Evolutionary conservation across 139 green algal genomes (phyloP), one percentile per base, ranked within the genome.

Genomic region (Tetraselmis chui): DNA sequence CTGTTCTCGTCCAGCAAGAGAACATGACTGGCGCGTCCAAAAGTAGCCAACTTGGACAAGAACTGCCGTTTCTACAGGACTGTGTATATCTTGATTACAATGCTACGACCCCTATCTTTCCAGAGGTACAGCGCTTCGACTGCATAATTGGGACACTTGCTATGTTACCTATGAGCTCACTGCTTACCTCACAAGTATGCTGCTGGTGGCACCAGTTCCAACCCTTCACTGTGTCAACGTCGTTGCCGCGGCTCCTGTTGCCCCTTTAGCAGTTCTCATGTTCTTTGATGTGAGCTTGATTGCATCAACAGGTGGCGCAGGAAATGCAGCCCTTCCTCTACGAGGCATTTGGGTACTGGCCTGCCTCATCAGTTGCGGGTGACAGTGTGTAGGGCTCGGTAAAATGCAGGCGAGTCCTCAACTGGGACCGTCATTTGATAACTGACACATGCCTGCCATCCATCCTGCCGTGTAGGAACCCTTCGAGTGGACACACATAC

Each of bases 21-120:
- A 67, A 18, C 18, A 67, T 5, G 5, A 67, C 18, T 5, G 45
- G 11, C 11, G 45, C 45, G 45, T 5, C 11, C 18, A 67, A 67
- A 67, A 67, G n/a, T n/a, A n/a, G 45, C 45, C 45, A 59, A 11
- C 27, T 85, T 23, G 78, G 83, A n/a, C 28, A 83, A 22, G 31
- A 74, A 11, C 59, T 86, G 32, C 78, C 83, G 1, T 29, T 32
- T 78, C n/a, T 5, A 5, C 45, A 18, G 11, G 28, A 76, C 29
- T 90, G 86, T 78, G 82, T 91, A 11, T 93, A 94, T 67, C 32
- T 94, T 27, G 90, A 94, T 30, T 91, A 90, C 76, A 93, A 92
- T 84, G 88, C 84, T 2, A 94, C 90, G 1, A 95, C 88, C 0
- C 89, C 89, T 1, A 90, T 94, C 0, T 93, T 86, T 31, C 84